phyloP scores from a whole-genome alignment of 2,329 filamentous ascomycete species.

The Fonsecaea pedrosoi region DNA sequence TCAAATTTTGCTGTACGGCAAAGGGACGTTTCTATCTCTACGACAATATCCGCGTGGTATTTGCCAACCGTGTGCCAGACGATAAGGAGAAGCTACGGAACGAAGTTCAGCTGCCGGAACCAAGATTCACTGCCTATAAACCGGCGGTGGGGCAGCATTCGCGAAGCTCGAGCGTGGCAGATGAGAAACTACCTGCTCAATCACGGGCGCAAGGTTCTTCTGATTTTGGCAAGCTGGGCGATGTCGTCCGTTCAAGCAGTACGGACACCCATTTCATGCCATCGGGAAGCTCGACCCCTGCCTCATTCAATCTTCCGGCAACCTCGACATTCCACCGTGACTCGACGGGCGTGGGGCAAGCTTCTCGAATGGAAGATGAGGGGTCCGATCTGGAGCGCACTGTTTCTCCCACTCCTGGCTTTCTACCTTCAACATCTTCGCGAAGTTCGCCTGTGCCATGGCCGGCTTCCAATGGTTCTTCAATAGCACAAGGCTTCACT shows the following conservation, averaged over 20 bases:
- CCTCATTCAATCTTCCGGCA: slow-evolving; percentile 7
- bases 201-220: slow-evolving; percentile 34
- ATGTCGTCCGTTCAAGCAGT: background rate
- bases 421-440: slow-evolving; percentile 35
- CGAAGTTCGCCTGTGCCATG: slow-evolving; percentile 37
- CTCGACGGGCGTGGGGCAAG: background rate
- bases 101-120: slow-evolving; percentile 87
- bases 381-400: slow-evolving; percentile 7
- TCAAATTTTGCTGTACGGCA: slow-evolving; percentile 89
- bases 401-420: slow-evolving; percentile 35
- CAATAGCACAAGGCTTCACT: slow-evolving; percentile 29
- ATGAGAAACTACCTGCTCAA: slow-evolving; percentile 63
- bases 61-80: slow-evolving; percentile 94
- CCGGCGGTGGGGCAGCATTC: slow-evolving; percentile 57
- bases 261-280: background rate
- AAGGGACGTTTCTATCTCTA: slow-evolving; percentile 88
- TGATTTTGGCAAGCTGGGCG: slow-evolving; percentile 31
- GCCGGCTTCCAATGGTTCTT: slow-evolving; percentile 17
- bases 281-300: background rate
- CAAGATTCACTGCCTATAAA: slow-evolving; percentile 84
- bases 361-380: background rate
- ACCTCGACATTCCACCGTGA: slow-evolving; percentile 4
- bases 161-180: slow-evolving; percentile 65
- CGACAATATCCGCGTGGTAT: slow-evolving; percentile 90
- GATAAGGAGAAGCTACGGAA: slow-evolving; percentile 91